Percentiles rank a stretch among this genome's conserved stretches.
Conservation (phyloP, 2,329 filamentous ascomycete genomes). For the Diaporthe velutina region DNA sequence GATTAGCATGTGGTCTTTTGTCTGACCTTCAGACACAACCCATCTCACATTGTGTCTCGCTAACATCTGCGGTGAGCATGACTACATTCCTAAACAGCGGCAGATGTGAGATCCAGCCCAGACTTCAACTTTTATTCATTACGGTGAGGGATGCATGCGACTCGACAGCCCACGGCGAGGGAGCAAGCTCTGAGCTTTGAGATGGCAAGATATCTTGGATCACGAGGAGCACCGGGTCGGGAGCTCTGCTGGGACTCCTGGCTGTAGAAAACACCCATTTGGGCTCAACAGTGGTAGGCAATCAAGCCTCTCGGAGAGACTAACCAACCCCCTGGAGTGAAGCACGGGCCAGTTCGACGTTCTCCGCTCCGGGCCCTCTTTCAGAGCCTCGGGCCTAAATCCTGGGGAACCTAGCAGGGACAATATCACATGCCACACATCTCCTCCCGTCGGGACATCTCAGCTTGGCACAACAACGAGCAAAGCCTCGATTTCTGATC, state of each 20-base stretch:
- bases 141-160: neutral
- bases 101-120: neutral
- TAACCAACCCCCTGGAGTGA: neutral
- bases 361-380: constrained; percentile 18
- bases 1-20: constrained; percentile 18
- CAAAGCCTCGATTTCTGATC: neutral
- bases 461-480: constrained; percentile 32
- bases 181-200: neutral
- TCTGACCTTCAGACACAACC: constrained; percentile 2
- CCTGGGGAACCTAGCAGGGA: constrained; percentile 12
- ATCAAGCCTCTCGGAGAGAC: neutral
- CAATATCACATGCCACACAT: constrained; percentile 32
- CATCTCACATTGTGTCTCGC: neutral
- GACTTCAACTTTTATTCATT: neutral
- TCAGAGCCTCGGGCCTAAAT: constrained; percentile 29
- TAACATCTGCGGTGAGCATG: neutral
- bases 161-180: neutral
- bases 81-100: constrained; percentile 1
- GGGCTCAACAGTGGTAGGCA: neutral
- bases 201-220: neutral
- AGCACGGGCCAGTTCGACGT: constrained; percentile 18
- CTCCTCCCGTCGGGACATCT: constrained; percentile 25
- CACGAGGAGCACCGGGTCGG: neutral
- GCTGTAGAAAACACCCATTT: neutral
- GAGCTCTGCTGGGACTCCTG: neutral